Evolutionary conservation across 2,329 filamentous ascomycete genomes (phyloP).

Genomic region (Cladophialophora immunda): DNA sequence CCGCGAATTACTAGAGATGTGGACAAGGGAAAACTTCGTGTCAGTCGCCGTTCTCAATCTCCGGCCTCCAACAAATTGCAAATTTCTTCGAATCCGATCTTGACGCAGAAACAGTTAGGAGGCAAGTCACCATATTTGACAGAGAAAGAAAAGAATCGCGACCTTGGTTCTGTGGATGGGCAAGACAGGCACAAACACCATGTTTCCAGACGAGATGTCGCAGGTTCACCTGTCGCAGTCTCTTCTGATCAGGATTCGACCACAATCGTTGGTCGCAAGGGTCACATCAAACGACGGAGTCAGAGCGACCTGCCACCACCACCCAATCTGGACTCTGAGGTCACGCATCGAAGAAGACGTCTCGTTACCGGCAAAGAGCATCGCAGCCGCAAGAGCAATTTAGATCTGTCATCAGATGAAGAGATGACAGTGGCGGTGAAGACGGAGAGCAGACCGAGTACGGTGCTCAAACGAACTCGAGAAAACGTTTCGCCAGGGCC

Average conservation of each 20-base stretch:
- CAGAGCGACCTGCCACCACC: constrained; percentile 40
- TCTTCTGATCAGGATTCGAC: constrained; percentile 41
- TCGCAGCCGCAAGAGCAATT: constrained; percentile 39
- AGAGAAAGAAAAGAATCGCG: constrained; percentile 30
- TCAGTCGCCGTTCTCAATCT: constrained; percentile 50
- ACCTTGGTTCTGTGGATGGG: constrained; percentile 19
- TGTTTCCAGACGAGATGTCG: constrained; percentile 23
- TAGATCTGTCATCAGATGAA: constrained; percentile 43
- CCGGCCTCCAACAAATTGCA: constrained; percentile 44
- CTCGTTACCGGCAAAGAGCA: constrained; percentile 43
- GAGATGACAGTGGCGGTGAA: constrained; percentile 29
- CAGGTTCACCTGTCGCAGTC: constrained; percentile 39
- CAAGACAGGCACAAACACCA: constrained; percentile 29
- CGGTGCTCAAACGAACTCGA: constrained; percentile 51
- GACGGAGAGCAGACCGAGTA: constrained; percentile 23
- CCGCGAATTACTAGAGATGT: constrained; percentile 51
- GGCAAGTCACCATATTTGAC: constrained; percentile 33
- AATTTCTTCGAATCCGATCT: constrained; percentile 38
- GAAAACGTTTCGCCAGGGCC: constrained; percentile 52
- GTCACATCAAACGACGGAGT: constrained; percentile 37
- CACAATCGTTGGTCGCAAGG: constrained; percentile 28
- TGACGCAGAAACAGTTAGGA: constrained; percentile 36
- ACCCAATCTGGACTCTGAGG: constrained; percentile 34
- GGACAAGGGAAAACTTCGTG: constrained; percentile 50
- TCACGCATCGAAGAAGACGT: constrained; percentile 38